Evolutionary conservation across 768 basidiomycete species (phyloP).

Genomic region (Lepiota venenata): DNA sequence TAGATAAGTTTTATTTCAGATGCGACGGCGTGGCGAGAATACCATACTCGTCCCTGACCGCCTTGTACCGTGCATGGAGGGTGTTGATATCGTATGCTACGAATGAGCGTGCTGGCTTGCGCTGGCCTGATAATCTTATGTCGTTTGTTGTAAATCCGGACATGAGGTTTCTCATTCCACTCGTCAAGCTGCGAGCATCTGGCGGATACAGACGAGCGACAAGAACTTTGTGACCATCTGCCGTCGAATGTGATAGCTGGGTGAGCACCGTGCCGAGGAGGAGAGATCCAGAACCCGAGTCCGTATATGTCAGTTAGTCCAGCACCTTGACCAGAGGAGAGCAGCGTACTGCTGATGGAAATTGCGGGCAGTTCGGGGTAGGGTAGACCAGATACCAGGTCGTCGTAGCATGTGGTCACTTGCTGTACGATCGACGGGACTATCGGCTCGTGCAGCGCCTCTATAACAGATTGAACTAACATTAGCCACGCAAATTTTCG

Average conservation of each 20-base stretch:
- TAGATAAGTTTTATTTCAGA: not conserved
- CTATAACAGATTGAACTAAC: slow-evolving; percentile 37
- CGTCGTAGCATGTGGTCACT: slow-evolving; percentile 41
- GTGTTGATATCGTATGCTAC: slow-evolving; percentile 60
- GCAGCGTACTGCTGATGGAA: slow-evolving; percentile 46
- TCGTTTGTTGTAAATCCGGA: slow-evolving; percentile 45
- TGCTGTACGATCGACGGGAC: slow-evolving; percentile 40
- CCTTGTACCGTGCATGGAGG: slow-evolving; percentile 58
- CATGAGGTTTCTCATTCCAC: slow-evolving; percentile 54
- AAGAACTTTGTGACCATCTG: slow-evolving; percentile 6
- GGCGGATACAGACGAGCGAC: slow-evolving; percentile 50
- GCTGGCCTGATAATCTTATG: slow-evolving; percentile 20
- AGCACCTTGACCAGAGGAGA: not conserved
- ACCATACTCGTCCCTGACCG: slow-evolving; percentile 36
- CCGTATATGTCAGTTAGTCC: not conserved
- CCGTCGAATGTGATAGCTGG: slow-evolving; percentile 36
- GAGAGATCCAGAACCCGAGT: slow-evolving; percentile 32
- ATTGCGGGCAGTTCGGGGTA: slow-evolving; percentile 59
- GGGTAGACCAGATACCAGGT: slow-evolving; percentile 50
- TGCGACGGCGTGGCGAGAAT: not conserved
- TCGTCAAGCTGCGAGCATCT: slow-evolving; percentile 50
- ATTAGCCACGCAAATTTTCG: slow-evolving; percentile 1
- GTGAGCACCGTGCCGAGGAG: slow-evolving; percentile 46
- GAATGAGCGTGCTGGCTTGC: slow-evolving; percentile 44
- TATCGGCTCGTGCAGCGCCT: slow-evolving; percentile 45